These are phyloP conservation scores for Jasminum sambac DNA, from an alignment of 257 asterid species.

Conservation along the genomic window DNA sequence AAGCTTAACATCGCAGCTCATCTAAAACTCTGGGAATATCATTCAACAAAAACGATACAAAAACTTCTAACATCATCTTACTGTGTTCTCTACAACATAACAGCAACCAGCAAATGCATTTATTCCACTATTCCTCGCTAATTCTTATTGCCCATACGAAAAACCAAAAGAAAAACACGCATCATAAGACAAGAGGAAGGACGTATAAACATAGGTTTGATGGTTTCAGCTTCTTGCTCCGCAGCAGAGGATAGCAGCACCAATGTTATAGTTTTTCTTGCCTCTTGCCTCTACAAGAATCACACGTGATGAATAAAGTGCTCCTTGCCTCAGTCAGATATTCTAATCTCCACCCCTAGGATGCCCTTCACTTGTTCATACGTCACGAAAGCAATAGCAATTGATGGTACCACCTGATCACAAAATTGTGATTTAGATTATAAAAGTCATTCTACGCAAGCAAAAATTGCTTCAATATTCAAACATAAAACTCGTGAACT, in stretches of 20 bases:
- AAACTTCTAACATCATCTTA: not conserved
- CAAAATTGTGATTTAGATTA: conserved; percentile 17
- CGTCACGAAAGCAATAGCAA: conserved; percentile 88
- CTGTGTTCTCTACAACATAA: not conserved
- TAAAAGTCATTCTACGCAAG: not conserved
- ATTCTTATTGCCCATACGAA: conserved; percentile 30
- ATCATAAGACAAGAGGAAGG: conserved; percentile 8
- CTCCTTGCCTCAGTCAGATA: conserved; percentile 64
- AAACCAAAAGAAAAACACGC: conserved; percentile 22
- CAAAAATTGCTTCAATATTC: not conserved
- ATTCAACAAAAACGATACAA: not conserved
- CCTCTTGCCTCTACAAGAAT: conserved; percentile 49
- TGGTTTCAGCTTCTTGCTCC: conserved; percentile 21
- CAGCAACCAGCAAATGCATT: conserved; percentile 14
- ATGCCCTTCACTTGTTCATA: conserved; percentile 90
- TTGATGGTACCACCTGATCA: conserved; percentile 88
- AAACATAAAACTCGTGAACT: not conserved
- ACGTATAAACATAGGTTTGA: conserved; percentile 27
- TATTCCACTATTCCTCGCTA: conserved; percentile 32
- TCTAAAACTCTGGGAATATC: not conserved
- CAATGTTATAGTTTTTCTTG: conserved; percentile 25
- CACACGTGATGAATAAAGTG: conserved; percentile 28
- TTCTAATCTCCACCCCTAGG: conserved; percentile 81
- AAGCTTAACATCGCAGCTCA: not conserved
- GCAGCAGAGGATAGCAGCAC: conserved; percentile 21